These are phyloP conservation scores for Strigomonas culicis DNA, from an alignment of 208 protist genomes.

Conservation along the genomic window DNA sequence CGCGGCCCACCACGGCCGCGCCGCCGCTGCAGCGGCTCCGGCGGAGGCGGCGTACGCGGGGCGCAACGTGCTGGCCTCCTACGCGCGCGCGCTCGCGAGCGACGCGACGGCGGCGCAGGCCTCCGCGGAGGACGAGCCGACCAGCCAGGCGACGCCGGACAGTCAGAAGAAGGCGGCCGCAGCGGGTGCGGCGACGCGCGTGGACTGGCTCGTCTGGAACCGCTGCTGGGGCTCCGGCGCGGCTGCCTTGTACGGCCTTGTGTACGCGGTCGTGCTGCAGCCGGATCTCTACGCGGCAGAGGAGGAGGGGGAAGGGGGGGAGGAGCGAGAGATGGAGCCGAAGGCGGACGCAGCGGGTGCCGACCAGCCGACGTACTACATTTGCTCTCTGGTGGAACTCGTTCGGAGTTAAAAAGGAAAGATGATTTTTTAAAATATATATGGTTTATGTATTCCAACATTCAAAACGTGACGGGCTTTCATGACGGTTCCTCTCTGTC, in stretches of 20 bases:
- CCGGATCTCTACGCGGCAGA: slow-evolving; percentile 11
- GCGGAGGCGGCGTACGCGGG: slow-evolving; percentile 15
- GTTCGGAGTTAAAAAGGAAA: slow-evolving; percentile 16
- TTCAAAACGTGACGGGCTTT: neutral
- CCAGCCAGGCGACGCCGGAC: neutral
- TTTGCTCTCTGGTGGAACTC: slow-evolving; percentile 35
- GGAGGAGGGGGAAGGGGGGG: slow-evolving; percentile 9
- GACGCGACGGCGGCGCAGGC: neutral
- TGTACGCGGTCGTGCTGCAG: slow-evolving; percentile 55
- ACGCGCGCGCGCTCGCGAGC: neutral
- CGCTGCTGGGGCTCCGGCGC: slow-evolving; percentile 40
- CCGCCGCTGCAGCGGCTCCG: neutral
- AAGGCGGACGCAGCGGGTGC: neutral
- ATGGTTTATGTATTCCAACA: neutral
- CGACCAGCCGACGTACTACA: slow-evolving; percentile 23
- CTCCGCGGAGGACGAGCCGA: neutral
- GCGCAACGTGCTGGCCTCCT: slow-evolving; percentile 20
- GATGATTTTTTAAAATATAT: neutral
- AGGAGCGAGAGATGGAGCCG: slow-evolving; percentile 1
- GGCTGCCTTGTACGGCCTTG: slow-evolving; percentile 64
- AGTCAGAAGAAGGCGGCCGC: slow-evolving; percentile 1
- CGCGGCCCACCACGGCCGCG: neutral
- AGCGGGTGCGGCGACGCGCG: neutral
- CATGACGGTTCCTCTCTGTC: no score
- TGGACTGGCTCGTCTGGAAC: slow-evolving; percentile 55